phyloP scores from a whole-genome alignment of 768 basidiomycete species.

The Cubamyces sp. region DNA sequence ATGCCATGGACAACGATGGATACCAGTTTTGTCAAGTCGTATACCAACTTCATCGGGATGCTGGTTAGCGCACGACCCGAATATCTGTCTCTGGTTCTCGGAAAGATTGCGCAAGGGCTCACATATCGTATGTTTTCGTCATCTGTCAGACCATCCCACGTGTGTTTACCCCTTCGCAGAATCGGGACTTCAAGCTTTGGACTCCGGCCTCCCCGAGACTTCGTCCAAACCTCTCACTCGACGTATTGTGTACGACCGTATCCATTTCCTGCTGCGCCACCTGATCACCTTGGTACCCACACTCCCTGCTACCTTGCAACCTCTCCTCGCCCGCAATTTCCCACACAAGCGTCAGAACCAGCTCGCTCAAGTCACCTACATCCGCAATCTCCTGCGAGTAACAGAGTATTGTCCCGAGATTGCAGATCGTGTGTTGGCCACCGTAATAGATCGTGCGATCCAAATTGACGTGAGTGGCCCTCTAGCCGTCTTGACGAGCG shows the following conservation, averaged over 20 bases:
- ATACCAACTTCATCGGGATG: constrained; percentile 88
- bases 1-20: constrained; percentile 96
- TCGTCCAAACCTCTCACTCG: constrained; percentile 78
- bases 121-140: constrained; percentile 74
- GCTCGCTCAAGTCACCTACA: constrained; percentile 81
- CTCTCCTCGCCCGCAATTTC: constrained; percentile 82
- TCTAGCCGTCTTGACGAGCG: not conserved
- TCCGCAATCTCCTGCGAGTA: constrained; percentile 84
- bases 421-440: constrained; percentile 78
- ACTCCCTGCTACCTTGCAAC: constrained; percentile 82
- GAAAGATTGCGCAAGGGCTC: constrained; percentile 82
- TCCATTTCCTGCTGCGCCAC: constrained; percentile 85
- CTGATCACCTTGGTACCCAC: constrained; percentile 93
- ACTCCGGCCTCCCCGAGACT: constrained; percentile 59
- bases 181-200: constrained; percentile 68
- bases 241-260: constrained; percentile 80
- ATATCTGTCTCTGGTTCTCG: constrained; percentile 83
- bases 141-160: constrained; percentile 3
- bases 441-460: constrained; percentile 91
- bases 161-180: constrained; percentile 47
- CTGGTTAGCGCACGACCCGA: constrained; percentile 90
- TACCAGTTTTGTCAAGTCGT: constrained; percentile 80
- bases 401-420: constrained; percentile 89
- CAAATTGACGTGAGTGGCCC: constrained; percentile 83
- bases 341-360: constrained; percentile 92